A percentile compares a stretch with the other conserved stretches of the same genome.
phyloP scores from a whole-genome alignment of 2,329 filamentous ascomycete genomes.

The Byssoonygena ceratinophila region DNA sequence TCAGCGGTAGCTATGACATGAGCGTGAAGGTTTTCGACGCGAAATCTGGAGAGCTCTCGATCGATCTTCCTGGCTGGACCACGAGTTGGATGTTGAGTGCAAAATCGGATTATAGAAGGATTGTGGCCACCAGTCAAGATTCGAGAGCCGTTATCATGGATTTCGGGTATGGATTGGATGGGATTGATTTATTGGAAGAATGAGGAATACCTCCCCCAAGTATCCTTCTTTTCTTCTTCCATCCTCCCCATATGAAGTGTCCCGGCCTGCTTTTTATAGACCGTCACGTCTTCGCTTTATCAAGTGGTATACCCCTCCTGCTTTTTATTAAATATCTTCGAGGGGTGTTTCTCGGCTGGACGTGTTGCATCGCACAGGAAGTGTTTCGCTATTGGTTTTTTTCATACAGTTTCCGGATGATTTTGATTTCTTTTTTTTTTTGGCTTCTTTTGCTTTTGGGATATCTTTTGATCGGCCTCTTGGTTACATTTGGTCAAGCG shows the following conservation, averaged over 20 bases:
- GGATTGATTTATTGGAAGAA: slow-evolving; percentile 43
- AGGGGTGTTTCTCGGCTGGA: too few relatives aligned
- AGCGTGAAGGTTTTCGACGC: slow-evolving; percentile 93
- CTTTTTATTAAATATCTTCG: too few relatives aligned
- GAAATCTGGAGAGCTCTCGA: slow-evolving; percentile 62
- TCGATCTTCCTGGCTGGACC: slow-evolving; percentile 90
- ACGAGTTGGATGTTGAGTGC: slow-evolving; percentile 93
- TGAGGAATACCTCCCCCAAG: slow-evolving; percentile 11
- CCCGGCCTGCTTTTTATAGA: background rate
- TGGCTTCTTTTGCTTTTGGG: too few relatives aligned
- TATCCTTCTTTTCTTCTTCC: background rate
- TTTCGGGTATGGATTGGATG: slow-evolving; percentile 54
- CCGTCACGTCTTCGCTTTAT: background rate
- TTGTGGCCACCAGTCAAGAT: slow-evolving; percentile 91
- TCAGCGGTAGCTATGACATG: slow-evolving; percentile 89
- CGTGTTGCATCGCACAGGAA: background rate
- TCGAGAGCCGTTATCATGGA: slow-evolving; percentile 88
- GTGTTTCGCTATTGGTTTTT: too few relatives aligned
- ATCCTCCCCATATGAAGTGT: background rate
- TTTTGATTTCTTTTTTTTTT: background rate
- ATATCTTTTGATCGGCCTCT: background rate
- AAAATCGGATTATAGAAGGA: slow-evolving; percentile 88
- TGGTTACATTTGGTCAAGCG: background rate
- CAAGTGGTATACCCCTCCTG: too few relatives aligned
- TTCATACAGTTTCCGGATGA: too few relatives aligned